Conservation (phyloP, 176 grass and related monocot genomes). For the Aegilops bicornis region DNA sequence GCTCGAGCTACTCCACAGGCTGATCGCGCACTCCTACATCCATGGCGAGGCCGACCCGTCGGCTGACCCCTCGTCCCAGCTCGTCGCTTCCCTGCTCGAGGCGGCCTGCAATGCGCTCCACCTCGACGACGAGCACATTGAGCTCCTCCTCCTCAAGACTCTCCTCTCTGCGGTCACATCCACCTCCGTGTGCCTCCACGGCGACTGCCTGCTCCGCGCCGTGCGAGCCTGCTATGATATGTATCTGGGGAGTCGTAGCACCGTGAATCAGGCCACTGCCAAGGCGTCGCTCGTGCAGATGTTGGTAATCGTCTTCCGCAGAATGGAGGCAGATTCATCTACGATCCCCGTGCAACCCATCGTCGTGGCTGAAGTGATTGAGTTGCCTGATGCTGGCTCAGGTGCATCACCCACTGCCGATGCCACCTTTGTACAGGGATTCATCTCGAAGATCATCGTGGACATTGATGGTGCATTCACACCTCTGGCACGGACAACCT, state of each 20-base stretch:
- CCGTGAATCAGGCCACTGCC: conserved; percentile 91
- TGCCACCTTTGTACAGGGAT: conserved; percentile 79
- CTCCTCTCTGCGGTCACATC: conserved; percentile 96
- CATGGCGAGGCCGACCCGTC: conserved; percentile 88
- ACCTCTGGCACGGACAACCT: conserved; percentile 48
- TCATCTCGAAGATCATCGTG: conserved; percentile 93
- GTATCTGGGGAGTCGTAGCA: conserved; percentile 78
- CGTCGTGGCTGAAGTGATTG: conserved; percentile 92
- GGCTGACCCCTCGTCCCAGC: conserved; percentile 60
- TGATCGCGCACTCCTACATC: conserved; percentile 92
- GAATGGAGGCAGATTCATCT: conserved; percentile 96
- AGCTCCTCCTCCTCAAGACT: conserved; percentile 93
- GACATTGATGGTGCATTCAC: conserved; percentile 87
- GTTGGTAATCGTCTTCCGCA: conserved; percentile 93
- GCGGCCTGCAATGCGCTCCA: conserved; percentile 69
- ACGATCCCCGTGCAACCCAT: conserved; percentile 93
- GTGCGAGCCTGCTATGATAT: conserved; percentile 96
- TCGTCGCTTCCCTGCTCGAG: conserved; percentile 72
- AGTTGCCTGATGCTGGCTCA: conserved; percentile 54
- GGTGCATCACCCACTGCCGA: conserved; percentile 54
- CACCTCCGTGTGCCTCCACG: conserved; percentile 79
- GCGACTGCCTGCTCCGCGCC: conserved; percentile 78
- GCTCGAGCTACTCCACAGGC: conserved; percentile 80
- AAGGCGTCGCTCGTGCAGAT: conserved; percentile 99
- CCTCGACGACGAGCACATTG: conserved; percentile 71